Conservation (phyloP, 2,329 filamentous ascomycete genomes). For the Talaromyces amestolkiae region DNA sequence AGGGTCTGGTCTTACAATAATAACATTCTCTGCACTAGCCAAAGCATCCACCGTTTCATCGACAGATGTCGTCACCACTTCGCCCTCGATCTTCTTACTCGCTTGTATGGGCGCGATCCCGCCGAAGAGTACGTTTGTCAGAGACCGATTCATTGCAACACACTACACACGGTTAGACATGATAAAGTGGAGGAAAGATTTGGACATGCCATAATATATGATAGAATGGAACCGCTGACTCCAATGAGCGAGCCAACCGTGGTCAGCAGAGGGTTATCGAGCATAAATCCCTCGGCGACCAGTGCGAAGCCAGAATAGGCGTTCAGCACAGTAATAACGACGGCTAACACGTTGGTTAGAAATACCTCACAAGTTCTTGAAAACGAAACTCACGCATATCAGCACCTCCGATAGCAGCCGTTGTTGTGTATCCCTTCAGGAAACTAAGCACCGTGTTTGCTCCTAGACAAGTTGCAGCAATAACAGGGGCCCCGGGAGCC, state of each 20-base stretch:
- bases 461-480: slow-evolving; percentile 74
- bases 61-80: slow-evolving; percentile 72
- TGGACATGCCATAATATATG: slow-evolving; percentile 63
- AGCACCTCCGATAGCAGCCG: slow-evolving; percentile 83
- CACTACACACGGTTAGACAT: slow-evolving; percentile 48
- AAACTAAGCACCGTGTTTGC: slow-evolving; percentile 78
- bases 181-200: background rate
- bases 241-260: slow-evolving; percentile 85
- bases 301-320: slow-evolving; percentile 88
- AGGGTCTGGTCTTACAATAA: slow-evolving; percentile 57
- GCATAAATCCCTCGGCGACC: slow-evolving; percentile 88
- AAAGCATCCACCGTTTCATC: slow-evolving; percentile 79
- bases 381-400: slow-evolving; percentile 66
- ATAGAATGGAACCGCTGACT: slow-evolving; percentile 83
- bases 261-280: slow-evolving; percentile 80
- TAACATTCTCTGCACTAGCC: slow-evolving; percentile 74
- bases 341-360: slow-evolving; percentile 45
- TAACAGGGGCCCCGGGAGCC: slow-evolving; percentile 73
- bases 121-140: slow-evolving; percentile 87
- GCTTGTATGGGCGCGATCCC: slow-evolving; percentile 65
- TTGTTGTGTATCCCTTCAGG: slow-evolving; percentile 82
- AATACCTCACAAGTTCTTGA: slow-evolving; percentile 20
- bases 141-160: slow-evolving; percentile 84
- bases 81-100: slow-evolving; percentile 74
- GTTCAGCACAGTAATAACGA: slow-evolving; percentile 86